Conservation (phyloP, 129 eudicot genomes). For the Helichrysum umbraculigerum region DNA sequence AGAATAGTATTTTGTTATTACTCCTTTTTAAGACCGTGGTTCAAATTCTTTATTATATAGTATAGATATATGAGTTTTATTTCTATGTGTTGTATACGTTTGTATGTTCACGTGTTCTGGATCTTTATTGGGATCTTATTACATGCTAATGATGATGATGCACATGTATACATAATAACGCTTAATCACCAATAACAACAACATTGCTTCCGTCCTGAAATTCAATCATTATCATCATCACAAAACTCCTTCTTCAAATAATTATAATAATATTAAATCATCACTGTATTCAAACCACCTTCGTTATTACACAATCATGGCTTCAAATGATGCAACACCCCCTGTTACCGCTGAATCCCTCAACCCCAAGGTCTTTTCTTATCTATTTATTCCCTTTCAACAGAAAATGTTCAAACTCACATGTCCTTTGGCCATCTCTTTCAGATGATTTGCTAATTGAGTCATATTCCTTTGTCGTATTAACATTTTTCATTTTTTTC, state of each 20-base stretch:
- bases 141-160: too few species aligned
- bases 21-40: too few species aligned
- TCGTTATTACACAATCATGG: constrained; percentile 30
- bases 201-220: constrained; percentile 15
- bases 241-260: neutral
- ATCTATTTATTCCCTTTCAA: neutral
- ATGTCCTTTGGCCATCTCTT: neutral
- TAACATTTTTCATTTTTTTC: too few species aligned
- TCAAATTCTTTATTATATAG: too few species aligned
- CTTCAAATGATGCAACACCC: constrained; percentile 28
- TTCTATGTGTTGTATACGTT: too few species aligned
- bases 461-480: too few species aligned
- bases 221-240: constrained; percentile 10
- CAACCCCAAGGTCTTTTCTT: constrained; percentile 68
- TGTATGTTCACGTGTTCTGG: too few species aligned
- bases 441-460: too few species aligned
- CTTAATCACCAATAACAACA: constrained; percentile 27
- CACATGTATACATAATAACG: too few species aligned
- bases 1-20: too few species aligned
- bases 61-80: too few species aligned
- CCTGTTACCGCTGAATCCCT: constrained; percentile 54
- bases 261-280: neutral
- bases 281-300: constrained; percentile 13
- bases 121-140: too few species aligned
- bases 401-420: neutral